Evolutionary conservation across 2,329 filamentous ascomycete species (phyloP).

Genomic region (Apiospora rasikravindrae): DNA sequence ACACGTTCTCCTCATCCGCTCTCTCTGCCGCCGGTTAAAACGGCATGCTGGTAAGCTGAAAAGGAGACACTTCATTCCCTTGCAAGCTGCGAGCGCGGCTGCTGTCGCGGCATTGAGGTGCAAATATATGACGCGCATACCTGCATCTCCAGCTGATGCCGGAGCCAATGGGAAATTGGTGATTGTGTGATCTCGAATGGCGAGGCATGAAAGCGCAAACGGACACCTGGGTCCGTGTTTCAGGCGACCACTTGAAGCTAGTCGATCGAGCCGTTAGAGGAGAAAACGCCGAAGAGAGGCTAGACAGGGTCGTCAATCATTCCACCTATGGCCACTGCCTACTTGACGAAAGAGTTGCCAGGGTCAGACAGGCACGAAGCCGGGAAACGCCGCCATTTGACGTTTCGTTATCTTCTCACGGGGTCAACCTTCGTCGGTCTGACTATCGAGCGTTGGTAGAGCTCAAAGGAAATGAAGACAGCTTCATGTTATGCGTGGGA

Average conservation of each 20-base stretch:
- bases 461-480: not conserved
- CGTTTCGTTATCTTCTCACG: not conserved
- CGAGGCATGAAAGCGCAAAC: not conserved
- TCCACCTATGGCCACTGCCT: not conserved
- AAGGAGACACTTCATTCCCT: not conserved
- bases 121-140: not conserved
- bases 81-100: not conserved
- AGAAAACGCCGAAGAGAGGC: not conserved
- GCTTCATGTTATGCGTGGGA: not conserved
- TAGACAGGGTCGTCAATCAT: not conserved
- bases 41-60: not conserved
- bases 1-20: not conserved
- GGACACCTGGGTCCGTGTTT: slow-evolving; percentile 6
- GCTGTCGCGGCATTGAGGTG: not conserved
- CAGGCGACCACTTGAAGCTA: not conserved
- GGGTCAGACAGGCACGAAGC: not conserved
- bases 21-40: not conserved
- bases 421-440: too few species aligned
- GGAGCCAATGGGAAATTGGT: not conserved
- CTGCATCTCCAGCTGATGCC: not conserved
- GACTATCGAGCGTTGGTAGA: not conserved
- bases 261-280: not conserved
- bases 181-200: not conserved
- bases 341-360: not conserved
- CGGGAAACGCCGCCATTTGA: not conserved